phyloP scores from a whole-genome alignment of 257 asterid species.

The Scutellaria baicalensis region DNA sequence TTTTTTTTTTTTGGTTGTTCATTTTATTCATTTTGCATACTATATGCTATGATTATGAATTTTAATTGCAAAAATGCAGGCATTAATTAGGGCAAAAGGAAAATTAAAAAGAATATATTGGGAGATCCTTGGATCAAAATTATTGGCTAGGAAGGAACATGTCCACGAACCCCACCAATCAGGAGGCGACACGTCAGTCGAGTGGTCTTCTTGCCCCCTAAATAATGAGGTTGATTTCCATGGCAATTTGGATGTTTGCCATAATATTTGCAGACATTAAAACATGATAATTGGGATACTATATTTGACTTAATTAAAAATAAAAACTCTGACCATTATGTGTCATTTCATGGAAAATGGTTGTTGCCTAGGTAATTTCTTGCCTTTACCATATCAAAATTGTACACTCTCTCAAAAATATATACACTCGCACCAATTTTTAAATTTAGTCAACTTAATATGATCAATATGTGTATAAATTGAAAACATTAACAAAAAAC shows the following conservation, averaged over 20 bases:
- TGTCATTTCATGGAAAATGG: constrained; percentile 7
- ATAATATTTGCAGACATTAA: constrained; percentile 26
- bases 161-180: constrained; percentile 8
- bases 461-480: no score
- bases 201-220: constrained; percentile 24
- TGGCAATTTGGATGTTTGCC: constrained; percentile 18
- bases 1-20: background rate
- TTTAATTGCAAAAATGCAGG: background rate
- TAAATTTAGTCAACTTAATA: no score
- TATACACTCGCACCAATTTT: no score
- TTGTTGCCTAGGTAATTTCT: constrained; percentile 9
- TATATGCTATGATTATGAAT: background rate
- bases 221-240: constrained; percentile 10
- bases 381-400: background rate
- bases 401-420: background rate
- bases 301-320: background rate
- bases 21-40: background rate
- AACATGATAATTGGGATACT: constrained; percentile 6
- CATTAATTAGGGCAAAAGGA: background rate
- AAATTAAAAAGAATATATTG: background rate
- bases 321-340: constrained; percentile 1
- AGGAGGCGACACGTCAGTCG: background rate
- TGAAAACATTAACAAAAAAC: no score
- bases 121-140: background rate
- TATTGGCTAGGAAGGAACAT: constrained; percentile 29